Evolutionary conservation across 1,139 yeast species (phyloP), one percentile per base, ranked within the genome.

Genomic region (Kodamaea suecica): DNA sequence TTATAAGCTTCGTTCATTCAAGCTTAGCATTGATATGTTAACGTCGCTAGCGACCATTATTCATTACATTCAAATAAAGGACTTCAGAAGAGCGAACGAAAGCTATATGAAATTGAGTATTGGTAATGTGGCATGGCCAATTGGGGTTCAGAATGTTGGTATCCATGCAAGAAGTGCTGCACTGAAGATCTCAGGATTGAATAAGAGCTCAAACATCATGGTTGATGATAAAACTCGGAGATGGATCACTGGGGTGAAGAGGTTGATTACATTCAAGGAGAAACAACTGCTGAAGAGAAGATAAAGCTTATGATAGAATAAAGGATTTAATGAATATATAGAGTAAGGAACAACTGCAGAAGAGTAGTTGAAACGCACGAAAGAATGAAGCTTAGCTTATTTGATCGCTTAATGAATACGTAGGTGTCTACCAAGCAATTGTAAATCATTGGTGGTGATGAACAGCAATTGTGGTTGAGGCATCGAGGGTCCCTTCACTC

Each of bases 91-190:
- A 35, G 90, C 95, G 4, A 76, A 76, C 41, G 86, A 84, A 48
- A 69, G 80, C 25, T 87, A 87, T 53, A 66, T 85, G 70, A 76
- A 82, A 44, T 62, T 87, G 43, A 82, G 94, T 50, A 80, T 87
- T 23, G 96, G 96, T 1, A 85, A 85, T 46, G 87, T 84, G 2
- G 92, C 95, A 2, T 87, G 95, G 95, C 96, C 96, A 2, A 84
- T 87, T 43, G 96, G 96, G 24, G 85, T 87, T 8, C 67, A 79
- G 9, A 76, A 78, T 36, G 84, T 86, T 10, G 90, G 94, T 30
- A 85, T 87, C 39, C 95, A 87, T 54, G 83, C 79, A 27, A 63
- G 94, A 40, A 74, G 80, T 44, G 78, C 84, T 13, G 55, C 57
- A 16, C 59, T 52, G 55, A 66, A 60, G 39, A 66, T 66, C 27